Base-by-base conservation (phyloP, 83 land plant species). In the Picea mariana region DNA sequence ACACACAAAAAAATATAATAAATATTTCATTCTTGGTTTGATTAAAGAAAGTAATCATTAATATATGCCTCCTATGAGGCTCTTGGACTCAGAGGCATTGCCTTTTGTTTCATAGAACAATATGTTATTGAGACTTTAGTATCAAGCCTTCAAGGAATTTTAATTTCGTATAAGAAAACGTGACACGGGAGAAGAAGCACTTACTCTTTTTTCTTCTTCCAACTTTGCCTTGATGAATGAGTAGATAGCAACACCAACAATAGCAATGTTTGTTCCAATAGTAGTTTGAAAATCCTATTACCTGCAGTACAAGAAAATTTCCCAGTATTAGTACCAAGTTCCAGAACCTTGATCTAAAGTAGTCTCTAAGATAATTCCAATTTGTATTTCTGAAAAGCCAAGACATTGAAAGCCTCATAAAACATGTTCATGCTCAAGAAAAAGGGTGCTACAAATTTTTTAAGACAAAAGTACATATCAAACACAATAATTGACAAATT, bases 241-340 rank as follows among this genome's bases (percentile, higher is more conserved):
- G 87, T 96, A 96, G 58, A 90, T 71, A 27, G 31, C 31, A 27
- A 27, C 31, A 27, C 31, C 31, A 27, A 27, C 31, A 27, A 27
- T 27, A 27, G 96, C 99, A 86, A 96, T 89, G 81, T 52, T 63
- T 58, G 99, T 96, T 55, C 99, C 99, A 78, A 96, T 94, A 12
- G 91, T 97, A 17, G 99, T 96, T 77, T 96, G 99, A n/a, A 93
- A 38, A 96, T 94, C 86, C 80, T 96, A 84, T 97, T 97, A 18
- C 97, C 97, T 95, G 94, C 13, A 79, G 67, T 59, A 3, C 73
- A 20, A 38, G 17, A 17, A 44, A 71, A 71, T 16, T 38, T 40
- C 84, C 68, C 55, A 61, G 17, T n/a, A 9, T 17, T 42, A 64
- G 67, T 18, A 16, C 18, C 24, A 18, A 61, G 62, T n/a, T 34